These are phyloP conservation scores for Anthoceros angustus DNA, from an alignment of 225 moss, liverwort and hornwort species.

Conservation along the genomic window DNA sequence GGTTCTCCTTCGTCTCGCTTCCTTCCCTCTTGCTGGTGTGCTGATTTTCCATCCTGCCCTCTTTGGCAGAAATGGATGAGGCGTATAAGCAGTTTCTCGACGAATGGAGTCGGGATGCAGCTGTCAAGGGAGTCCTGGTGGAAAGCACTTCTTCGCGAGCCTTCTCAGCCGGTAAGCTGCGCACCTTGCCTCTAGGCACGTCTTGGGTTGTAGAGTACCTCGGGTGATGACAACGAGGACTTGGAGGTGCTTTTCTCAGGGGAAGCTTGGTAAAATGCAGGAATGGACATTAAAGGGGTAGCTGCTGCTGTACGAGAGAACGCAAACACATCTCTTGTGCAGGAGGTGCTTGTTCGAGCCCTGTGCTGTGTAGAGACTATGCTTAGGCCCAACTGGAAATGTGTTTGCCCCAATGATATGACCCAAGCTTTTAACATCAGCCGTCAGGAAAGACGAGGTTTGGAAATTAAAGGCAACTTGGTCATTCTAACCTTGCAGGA, in stretches of 20 bases:
- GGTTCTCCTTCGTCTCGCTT: constrained; percentile 1
- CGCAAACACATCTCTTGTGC: constrained; percentile 27
- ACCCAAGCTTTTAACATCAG: not conserved
- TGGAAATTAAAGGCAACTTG: constrained; percentile 21
- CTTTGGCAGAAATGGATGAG: constrained; percentile 59
- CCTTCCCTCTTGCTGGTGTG: not conserved
- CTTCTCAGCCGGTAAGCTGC: constrained; percentile 61
- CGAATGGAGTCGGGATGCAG: constrained; percentile 52
- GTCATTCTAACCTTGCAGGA: constrained; percentile 43
- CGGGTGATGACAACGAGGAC: constrained; percentile 3
- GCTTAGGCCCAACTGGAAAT: not conserved
- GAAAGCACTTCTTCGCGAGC: constrained; percentile 75
- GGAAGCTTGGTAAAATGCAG: constrained; percentile 36
- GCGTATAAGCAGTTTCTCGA: constrained; percentile 63
- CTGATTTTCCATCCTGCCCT: not conserved
- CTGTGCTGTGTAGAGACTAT: too few species aligned
- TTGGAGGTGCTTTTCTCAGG: constrained; percentile 8
- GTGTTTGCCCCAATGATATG: not conserved
- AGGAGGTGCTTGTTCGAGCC: constrained; percentile 14
- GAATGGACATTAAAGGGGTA: constrained; percentile 98
- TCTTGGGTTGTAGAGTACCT: not conserved
- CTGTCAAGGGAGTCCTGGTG: constrained; percentile 68
- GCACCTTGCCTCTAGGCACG: not conserved
- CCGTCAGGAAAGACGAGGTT: not conserved
- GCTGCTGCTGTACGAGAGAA: constrained; percentile 82